Evolutionary conservation across 345 rosid species (phyloP).

Genomic region (Lumnitzera littorea): DNA sequence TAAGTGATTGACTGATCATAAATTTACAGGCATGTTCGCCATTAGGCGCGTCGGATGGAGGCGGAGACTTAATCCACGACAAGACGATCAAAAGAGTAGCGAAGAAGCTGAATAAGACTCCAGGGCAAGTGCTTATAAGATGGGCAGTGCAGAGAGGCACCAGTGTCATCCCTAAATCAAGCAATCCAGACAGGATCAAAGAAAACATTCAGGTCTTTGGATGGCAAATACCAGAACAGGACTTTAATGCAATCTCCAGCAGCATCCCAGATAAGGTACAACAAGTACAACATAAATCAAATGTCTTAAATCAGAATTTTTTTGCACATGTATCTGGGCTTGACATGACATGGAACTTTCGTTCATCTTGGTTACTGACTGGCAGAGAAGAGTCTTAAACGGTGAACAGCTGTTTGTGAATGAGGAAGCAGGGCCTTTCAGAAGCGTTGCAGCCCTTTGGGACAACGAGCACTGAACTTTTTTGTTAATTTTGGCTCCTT

Average conservation of each 20-base stretch:
- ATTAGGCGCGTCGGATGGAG: constrained; percentile 41
- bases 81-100: constrained; percentile 32
- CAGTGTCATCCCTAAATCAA: constrained; percentile 45
- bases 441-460: constrained; percentile 48
- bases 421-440: constrained; percentile 32
- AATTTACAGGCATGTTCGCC: constrained; percentile 40
- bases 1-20: no score
- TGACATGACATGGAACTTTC: no score
- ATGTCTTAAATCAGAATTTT: no score
- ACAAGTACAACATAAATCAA: no score
- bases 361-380: neutral
- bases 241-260: constrained; percentile 38
- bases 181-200: constrained; percentile 36
- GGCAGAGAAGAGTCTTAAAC: constrained; percentile 37
- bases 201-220: constrained; percentile 42
- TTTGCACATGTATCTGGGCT: no score
- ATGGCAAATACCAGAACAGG: constrained; percentile 39
- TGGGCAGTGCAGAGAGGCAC: constrained; percentile 58
- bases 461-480: constrained; percentile 38
- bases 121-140: constrained; percentile 41
- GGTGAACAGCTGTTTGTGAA: constrained; percentile 41
- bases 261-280: constrained; percentile 29
- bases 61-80: constrained; percentile 44
- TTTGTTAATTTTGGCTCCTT: no score
- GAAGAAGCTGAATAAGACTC: constrained; percentile 44